Base-by-base conservation (phyloP, 306 rosid genomes). In the Quercus alba region DNA sequence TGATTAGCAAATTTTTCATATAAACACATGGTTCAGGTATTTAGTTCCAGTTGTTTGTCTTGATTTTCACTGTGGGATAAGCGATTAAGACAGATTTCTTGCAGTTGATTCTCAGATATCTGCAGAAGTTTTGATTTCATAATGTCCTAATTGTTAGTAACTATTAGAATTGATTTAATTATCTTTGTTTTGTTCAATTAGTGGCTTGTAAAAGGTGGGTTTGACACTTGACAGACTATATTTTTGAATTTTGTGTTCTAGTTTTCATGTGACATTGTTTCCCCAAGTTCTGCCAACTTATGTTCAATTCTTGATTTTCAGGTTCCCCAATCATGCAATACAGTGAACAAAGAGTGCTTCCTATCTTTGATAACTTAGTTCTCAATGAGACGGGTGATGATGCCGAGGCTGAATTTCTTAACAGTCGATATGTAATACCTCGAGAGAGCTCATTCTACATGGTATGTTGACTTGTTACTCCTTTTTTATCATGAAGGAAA, bases 371-470 rank as follows among this genome's bases (percentile, higher is more conserved):
- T 86, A 90, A 86, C 83, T 83, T 91, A 82, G 90, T 94, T 56
- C 83, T 80, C 33, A 95, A 93, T 76, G 98, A 95, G 66, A 90
- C 81, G 14, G 13, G 62, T 76, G 90, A 84, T 62, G 99, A 95
- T n/a, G 81, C 75, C 0, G 94, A 91, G 76, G 98, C 93, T 66
- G 91, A 89, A 74, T 87, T 93, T 90, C 58, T 89, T 81, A 66
- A 70, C 82, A 76, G 76, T 85, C 76, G 2, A 62, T 95, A 89
- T 82, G 69, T 95, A 57, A 55, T 93, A 14, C 99, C 99, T 20
- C 84, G 70, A 6, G 84, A 86, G 79, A 91, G 99, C 77, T 86
- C 90, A 82, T 91, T 95, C 89, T 90, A 90, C 89, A 93, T 91
- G 98, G 99, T 95, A 91, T 84, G 85, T 76, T 75, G 20, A 25